Evolutionary conservation across 2,329 filamentous ascomycete genomes (phyloP).

Genomic region (Diaporthe caulivora): DNA sequence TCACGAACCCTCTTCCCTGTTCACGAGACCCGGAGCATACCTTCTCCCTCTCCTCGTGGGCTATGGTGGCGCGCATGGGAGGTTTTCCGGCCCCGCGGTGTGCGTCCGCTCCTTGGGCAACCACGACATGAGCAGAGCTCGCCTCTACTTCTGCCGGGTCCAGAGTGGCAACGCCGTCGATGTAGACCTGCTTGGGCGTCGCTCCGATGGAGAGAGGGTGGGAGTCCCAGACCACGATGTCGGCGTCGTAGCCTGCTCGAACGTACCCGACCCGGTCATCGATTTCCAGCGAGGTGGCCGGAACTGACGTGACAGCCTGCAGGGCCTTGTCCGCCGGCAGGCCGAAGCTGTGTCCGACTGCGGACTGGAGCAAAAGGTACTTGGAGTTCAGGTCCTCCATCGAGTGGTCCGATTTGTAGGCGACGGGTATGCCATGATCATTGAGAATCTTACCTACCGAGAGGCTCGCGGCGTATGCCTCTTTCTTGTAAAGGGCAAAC

Average conservation of each 20-base stretch:
- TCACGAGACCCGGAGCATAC: conserved; percentile 44
- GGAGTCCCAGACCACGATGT: conserved; percentile 62
- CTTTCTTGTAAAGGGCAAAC: conserved; percentile 56
- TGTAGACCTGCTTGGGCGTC: conserved; percentile 60
- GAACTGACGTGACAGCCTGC: conserved; percentile 59
- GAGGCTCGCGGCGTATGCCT: conserved; percentile 55
- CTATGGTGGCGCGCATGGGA: conserved; percentile 44
- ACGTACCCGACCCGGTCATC: conserved; percentile 58
- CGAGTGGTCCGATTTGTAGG: conserved; percentile 57
- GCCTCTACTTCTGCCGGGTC: conserved; percentile 49
- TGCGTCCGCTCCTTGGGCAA: conserved; percentile 9
- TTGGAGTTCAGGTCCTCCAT: conserved; percentile 52
- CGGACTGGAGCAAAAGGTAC: conserved; percentile 57
- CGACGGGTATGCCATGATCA: conserved; percentile 55
- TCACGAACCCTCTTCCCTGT: conserved; percentile 47
- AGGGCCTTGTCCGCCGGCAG: conserved; percentile 55
- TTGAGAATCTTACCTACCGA: conserved; percentile 55
- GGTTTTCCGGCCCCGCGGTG: conserved; percentile 38
- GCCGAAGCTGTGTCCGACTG: conserved; percentile 56
- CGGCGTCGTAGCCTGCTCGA: conserved; percentile 61
- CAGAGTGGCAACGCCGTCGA: conserved; percentile 56
- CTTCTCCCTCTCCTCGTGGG: conserved; percentile 42
- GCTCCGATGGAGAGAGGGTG: conserved; percentile 60
- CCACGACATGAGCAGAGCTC: conserved; percentile 41
- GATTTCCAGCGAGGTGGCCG: conserved; percentile 57